A percentile compares a stretch with the other conserved stretches of the same genome.
phyloP scores from a whole-genome alignment of 2,329 filamentous ascomycete genomes.

The Colletotrichum caudatum region DNA sequence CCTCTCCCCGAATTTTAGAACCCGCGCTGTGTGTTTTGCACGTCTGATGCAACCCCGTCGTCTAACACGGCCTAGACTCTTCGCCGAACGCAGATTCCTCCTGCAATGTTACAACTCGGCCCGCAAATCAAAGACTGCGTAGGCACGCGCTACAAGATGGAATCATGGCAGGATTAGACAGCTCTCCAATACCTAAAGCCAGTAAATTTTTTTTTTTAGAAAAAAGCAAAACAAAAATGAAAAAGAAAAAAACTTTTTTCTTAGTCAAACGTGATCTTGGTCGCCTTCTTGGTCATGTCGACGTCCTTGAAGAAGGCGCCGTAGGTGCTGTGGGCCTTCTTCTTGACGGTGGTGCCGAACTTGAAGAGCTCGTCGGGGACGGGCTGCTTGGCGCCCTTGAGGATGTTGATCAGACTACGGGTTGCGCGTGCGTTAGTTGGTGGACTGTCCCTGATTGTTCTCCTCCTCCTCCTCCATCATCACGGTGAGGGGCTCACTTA shows the following conservation, averaged over 20 bases:
- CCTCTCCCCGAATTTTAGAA: not conserved
- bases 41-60: constrained; percentile 33
- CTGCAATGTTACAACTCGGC: constrained; percentile 62
- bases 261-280: constrained; percentile 90
- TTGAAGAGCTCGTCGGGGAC: constrained; percentile 93
- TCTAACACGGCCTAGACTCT: constrained; percentile 55
- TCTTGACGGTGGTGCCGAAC: constrained; percentile 98
- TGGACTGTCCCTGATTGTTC: not conserved
- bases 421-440: constrained; percentile 43
- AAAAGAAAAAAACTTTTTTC: constrained; percentile 30
- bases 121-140: constrained; percentile 45
- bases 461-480: not conserved
- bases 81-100: constrained; percentile 67
- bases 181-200: not conserved
- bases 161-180: not conserved
- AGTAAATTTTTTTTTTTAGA: too few relatives aligned
- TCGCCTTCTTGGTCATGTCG: constrained; percentile 83
- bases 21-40: not conserved
- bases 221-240: not conserved
- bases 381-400: constrained; percentile 90
- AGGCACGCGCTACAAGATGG: not conserved
- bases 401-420: constrained; percentile 86
- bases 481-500: constrained; percentile 61
- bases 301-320: constrained; percentile 96
- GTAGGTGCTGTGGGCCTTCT: constrained; percentile 96